Evolutionary conservation across 768 basidiomycete species (phyloP).

Genomic region (Suillus fuscotomentosus): DNA sequence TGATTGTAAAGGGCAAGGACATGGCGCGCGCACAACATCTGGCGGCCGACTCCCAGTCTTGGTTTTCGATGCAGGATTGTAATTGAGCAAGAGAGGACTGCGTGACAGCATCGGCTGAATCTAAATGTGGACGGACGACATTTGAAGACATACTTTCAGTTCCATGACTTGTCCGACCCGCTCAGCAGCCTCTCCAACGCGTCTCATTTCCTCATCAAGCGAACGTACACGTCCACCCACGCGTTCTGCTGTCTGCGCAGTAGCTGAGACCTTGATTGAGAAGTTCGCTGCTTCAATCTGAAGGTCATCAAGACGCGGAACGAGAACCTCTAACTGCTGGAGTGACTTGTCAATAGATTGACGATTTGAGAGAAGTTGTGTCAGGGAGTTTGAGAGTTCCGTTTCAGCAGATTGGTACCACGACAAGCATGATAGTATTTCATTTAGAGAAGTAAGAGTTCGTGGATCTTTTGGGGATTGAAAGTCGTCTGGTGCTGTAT

Average conservation of each 20-base stretch:
- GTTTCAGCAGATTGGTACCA: constrained; percentile 75
- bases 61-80: constrained; percentile 61
- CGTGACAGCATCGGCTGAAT: constrained; percentile 25
- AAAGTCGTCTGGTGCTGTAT: background rate
- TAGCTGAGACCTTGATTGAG: constrained; percentile 59
- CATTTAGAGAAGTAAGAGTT: constrained; percentile 57
- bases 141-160: constrained; percentile 64
- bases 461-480: constrained; percentile 22
- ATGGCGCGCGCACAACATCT: constrained; percentile 90
- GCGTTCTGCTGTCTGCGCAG: constrained; percentile 77
- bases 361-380: constrained; percentile 65
- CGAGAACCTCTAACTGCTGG: constrained; percentile 55
- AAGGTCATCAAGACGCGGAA: constrained; percentile 63
- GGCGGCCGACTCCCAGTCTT: constrained; percentile 96
- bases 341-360: constrained; percentile 66
- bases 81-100: constrained; percentile 65
- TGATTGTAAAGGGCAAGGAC: constrained; percentile 74
- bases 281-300: constrained; percentile 55
- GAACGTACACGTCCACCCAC: constrained; percentile 89
- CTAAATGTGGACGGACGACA: constrained; percentile 32
- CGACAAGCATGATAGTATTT: constrained; percentile 75
- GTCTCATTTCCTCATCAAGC: constrained; percentile 90
- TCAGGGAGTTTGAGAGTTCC: constrained; percentile 69
- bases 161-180: constrained; percentile 93
- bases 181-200: constrained; percentile 88